Conservation (phyloP, 495 filamentous ascomycete genomes). For the Aspergillus heteromorphus region DNA sequence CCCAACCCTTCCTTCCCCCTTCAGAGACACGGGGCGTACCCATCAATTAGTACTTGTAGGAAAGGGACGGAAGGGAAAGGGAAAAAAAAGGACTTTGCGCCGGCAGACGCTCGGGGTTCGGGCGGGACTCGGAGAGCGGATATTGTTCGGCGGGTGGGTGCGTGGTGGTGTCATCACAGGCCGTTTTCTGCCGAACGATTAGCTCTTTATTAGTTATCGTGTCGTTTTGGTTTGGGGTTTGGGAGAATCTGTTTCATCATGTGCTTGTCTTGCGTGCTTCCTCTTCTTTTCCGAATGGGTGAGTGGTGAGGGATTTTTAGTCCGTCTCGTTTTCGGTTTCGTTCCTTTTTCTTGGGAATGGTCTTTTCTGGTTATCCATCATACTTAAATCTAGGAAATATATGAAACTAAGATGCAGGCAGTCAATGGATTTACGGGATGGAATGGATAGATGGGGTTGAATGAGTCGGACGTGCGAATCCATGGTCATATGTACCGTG, state of each 20-base stretch:
- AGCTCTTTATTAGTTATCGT: not conserved
- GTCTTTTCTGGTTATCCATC: conserved; percentile 1
- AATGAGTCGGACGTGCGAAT: no score
- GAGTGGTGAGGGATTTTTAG: not conserved
- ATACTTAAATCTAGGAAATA: no score
- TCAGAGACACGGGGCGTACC: no score
- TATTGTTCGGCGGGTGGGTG: no score
- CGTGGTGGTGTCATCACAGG: no score
- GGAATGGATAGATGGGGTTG: not conserved
- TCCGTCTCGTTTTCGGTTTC: not conserved
- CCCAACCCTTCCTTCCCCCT: not conserved
- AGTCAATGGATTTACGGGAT: not conserved
- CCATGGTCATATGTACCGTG: conserved; percentile 14
- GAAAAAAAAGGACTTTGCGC: no score
- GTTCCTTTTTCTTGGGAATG: not conserved
- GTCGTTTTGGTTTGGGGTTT: not conserved
- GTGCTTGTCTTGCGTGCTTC: not conserved
- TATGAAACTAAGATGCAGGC: no score
- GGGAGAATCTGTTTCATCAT: not conserved
- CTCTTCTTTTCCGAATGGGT: no score
- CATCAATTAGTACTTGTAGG: no score
- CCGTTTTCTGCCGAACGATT: not conserved
- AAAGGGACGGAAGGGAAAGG: no score
- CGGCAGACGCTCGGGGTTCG: not conserved
- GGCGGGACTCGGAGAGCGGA: not conserved